A percentile compares a stretch with the other conserved stretches of the same genome.
phyloP scores from a whole-genome alignment of 2,329 filamentous ascomycete genomes.

The Colletotrichum musicola region DNA sequence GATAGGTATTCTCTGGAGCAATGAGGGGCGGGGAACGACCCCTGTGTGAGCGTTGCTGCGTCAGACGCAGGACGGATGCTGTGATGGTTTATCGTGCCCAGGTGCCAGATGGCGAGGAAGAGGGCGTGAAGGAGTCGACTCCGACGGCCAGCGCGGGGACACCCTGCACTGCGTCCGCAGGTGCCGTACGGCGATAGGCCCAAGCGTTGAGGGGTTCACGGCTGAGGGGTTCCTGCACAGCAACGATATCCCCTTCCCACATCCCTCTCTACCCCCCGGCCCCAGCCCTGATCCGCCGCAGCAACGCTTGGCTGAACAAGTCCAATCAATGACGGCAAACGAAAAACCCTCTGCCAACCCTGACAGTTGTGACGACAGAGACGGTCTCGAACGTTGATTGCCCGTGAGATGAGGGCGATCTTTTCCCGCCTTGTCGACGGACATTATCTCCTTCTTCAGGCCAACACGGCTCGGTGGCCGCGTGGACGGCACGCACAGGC shows the following conservation, averaged over 20 bases:
- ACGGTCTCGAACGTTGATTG: slow-evolving; percentile 13
- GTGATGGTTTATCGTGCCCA: not conserved
- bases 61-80: slow-evolving; percentile 1
- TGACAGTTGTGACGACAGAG: slow-evolving; percentile 5
- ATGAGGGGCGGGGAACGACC: slow-evolving; percentile 29
- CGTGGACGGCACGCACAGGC: not conserved
- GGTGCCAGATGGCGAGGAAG: not conserved
- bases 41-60: slow-evolving; percentile 5
- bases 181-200: not conserved
- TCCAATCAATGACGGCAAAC: slow-evolving; percentile 19
- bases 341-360: slow-evolving; percentile 17
- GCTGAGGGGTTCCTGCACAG: slow-evolving; percentile 37
- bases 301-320: slow-evolving; percentile 6
- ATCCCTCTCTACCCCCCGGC: not conserved
- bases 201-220: slow-evolving; percentile 10
- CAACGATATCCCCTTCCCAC: not conserved
- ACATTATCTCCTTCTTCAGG: slow-evolving; percentile 12
- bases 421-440: slow-evolving; percentile 9
- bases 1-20: slow-evolving; percentile 4
- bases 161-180: too few relatives aligned
- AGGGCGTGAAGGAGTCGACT: not conserved
- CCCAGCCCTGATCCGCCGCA: slow-evolving; percentile 33
- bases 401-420: not conserved
- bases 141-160: not conserved
- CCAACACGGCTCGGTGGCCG: not conserved